Evolutionary conservation across 2,329 filamentous ascomycete genomes (phyloP).

Genomic region (Sordariomycetes sp.): DNA sequence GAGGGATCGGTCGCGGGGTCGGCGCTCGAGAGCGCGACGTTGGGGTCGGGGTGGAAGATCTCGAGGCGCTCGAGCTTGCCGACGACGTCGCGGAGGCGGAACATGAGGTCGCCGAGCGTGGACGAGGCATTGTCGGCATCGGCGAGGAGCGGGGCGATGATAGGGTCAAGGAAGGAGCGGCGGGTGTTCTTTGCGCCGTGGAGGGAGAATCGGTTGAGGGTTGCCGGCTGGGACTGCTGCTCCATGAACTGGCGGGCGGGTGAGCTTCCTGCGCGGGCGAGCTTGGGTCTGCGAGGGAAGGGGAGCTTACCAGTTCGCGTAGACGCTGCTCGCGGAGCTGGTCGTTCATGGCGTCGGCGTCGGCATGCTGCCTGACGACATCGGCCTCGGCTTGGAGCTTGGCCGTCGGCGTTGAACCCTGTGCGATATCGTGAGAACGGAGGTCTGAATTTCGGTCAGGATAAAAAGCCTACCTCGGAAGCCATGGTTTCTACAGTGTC

Average conservation of each 20-base stretch:
- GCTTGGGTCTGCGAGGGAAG: neutral
- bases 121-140: slow-evolving; percentile 56
- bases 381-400: slow-evolving; percentile 7
- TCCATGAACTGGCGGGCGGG: slow-evolving; percentile 50
- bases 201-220: slow-evolving; percentile 75
- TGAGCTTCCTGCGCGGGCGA: neutral
- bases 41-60: slow-evolving; percentile 77
- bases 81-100: slow-evolving; percentile 58
- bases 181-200: slow-evolving; percentile 79
- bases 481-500: neutral
- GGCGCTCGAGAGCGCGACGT: slow-evolving; percentile 72
- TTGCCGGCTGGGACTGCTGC: slow-evolving; percentile 79
- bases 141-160: slow-evolving; percentile 69
- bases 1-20: slow-evolving; percentile 48
- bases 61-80: slow-evolving; percentile 67
- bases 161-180: slow-evolving; percentile 66
- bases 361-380: slow-evolving; percentile 6
- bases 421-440: neutral
- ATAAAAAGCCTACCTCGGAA: neutral
- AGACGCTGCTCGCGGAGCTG: slow-evolving; percentile 9
- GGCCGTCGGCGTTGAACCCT: neutral
- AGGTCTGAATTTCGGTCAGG: neutral
- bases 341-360: slow-evolving; percentile 6
- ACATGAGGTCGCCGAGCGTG: slow-evolving; percentile 70
- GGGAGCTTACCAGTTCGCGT: slow-evolving; percentile 6